Conservation (phyloP, 148 eudicot genomes). For the Silene uniflora region DNA sequence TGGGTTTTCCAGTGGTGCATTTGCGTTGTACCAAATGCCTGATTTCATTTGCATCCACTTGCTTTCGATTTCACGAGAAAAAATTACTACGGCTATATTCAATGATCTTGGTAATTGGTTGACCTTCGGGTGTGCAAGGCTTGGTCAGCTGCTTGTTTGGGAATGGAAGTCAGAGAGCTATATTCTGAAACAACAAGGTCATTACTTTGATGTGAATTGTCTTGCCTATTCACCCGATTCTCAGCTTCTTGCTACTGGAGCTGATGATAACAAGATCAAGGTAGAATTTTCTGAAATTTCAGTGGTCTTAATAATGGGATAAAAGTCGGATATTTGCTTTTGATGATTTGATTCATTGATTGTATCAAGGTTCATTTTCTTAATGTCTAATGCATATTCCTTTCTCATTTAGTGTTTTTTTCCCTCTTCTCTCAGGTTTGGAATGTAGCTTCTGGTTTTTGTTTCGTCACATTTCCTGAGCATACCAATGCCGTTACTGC, state of each 20-base stretch:
- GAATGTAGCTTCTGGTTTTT: constrained; percentile 88
- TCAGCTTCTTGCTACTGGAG: constrained; percentile 95
- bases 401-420: not conserved
- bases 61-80: constrained; percentile 80
- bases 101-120: constrained; percentile 94
- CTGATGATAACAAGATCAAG: constrained; percentile 98
- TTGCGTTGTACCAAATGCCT: constrained; percentile 94
- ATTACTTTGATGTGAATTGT: constrained; percentile 93
- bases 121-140: constrained; percentile 88
- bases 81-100: constrained; percentile 78
- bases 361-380: not conserved
- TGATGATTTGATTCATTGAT: not conserved
- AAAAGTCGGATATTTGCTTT: not conserved
- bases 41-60: constrained; percentile 79
- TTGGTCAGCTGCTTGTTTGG: constrained; percentile 98
- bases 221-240: constrained; percentile 94
- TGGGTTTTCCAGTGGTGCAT: constrained; percentile 89
- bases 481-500: constrained; percentile 97
- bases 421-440: constrained; percentile 66
- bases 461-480: constrained; percentile 93
- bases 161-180: constrained; percentile 99
- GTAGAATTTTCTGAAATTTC: constrained; percentile 24
- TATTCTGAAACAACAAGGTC: constrained; percentile 95
- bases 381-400: not conserved
- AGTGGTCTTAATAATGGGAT: not conserved